These are phyloP conservation scores for Leucoagaricus sp. DNA, from an alignment of 1,284 basidiomycete genomes.

Conservation along the genomic window DNA sequence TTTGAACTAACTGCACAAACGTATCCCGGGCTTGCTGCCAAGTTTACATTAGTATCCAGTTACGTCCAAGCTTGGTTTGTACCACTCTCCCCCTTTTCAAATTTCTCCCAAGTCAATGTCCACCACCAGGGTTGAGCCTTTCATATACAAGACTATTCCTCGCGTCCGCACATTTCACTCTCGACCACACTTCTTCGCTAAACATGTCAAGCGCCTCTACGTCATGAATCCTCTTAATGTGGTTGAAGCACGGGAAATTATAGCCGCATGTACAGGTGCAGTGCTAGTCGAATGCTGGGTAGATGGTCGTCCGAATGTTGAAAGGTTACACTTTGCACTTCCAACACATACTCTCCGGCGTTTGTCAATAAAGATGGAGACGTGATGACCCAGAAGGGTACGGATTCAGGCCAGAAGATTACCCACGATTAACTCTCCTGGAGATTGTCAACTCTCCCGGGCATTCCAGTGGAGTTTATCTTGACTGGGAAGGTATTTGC, in stretches of 20 bases:
- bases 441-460: slow-evolving; percentile 31
- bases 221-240: slow-evolving; percentile 23
- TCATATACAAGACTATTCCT: slow-evolving; percentile 34
- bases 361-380: slow-evolving; percentile 26
- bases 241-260: slow-evolving; percentile 20
- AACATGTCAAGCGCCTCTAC: slow-evolving; percentile 28
- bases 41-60: slow-evolving; percentile 24
- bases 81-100: neutral
- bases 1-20: slow-evolving; percentile 25
- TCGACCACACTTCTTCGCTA: slow-evolving; percentile 30
- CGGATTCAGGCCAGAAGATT: slow-evolving; percentile 20
- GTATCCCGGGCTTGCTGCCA: slow-evolving; percentile 21
- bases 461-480: neutral
- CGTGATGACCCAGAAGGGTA: slow-evolving; percentile 1
- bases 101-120: neutral
- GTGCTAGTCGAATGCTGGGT: slow-evolving; percentile 28
- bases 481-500: slow-evolving; percentile 29
- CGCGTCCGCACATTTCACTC: slow-evolving; percentile 26
- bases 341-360: slow-evolving; percentile 19
- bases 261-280: slow-evolving; percentile 26
- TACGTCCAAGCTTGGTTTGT: slow-evolving; percentile 28
- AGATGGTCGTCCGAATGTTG: slow-evolving; percentile 14
- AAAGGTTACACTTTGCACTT: slow-evolving; percentile 19
- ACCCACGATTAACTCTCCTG: slow-evolving; percentile 31
- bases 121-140: slow-evolving; percentile 27